phyloP scores from a whole-genome alignment of 352 stramenopile species.

The Globisporangium perplexum region DNA sequence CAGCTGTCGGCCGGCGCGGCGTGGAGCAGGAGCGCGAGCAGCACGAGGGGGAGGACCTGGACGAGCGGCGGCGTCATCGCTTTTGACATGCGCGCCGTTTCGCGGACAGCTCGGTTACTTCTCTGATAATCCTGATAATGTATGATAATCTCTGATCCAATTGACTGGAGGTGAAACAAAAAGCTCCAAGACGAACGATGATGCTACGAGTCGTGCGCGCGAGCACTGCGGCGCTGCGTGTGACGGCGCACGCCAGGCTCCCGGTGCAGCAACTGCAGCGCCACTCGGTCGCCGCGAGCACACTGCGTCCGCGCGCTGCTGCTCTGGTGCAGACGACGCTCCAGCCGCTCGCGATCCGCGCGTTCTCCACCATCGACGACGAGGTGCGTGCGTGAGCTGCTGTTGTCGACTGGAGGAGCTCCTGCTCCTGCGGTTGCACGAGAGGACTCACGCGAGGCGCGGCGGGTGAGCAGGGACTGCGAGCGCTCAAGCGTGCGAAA shows the following conservation, averaged over 20 bases:
- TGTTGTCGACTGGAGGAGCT: conserved; percentile 1
- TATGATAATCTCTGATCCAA: not conserved
- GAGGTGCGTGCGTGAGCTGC: conserved; percentile 19
- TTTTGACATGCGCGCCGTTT: not conserved
- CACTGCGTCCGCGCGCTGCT: not conserved
- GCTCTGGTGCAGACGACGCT: not conserved
- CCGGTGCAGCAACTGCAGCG: not conserved
- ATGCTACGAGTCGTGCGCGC: conserved; percentile 11
- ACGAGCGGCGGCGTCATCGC: not conserved
- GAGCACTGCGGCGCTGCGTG: not conserved
- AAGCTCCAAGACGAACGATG: not conserved
- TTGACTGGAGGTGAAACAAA: no score
- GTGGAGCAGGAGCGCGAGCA: conserved; percentile 10
- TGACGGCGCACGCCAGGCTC: not conserved
- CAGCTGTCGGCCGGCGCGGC: conserved; percentile 16
- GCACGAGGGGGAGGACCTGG: conserved; percentile 3
- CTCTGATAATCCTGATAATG: not conserved
- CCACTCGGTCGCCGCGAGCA: not conserved
- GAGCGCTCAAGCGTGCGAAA: conserved; percentile 57
- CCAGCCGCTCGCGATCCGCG: conserved; percentile 3
- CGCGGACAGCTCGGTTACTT: no score
- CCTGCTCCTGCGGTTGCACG: not conserved
- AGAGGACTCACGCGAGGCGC: not conserved
- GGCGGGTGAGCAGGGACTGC: conserved; percentile 16
- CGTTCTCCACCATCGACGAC: conserved; percentile 20